Evolutionary conservation across 23 red algal genomes (phyloP).

Genomic region (Agarophyton chilense): DNA sequence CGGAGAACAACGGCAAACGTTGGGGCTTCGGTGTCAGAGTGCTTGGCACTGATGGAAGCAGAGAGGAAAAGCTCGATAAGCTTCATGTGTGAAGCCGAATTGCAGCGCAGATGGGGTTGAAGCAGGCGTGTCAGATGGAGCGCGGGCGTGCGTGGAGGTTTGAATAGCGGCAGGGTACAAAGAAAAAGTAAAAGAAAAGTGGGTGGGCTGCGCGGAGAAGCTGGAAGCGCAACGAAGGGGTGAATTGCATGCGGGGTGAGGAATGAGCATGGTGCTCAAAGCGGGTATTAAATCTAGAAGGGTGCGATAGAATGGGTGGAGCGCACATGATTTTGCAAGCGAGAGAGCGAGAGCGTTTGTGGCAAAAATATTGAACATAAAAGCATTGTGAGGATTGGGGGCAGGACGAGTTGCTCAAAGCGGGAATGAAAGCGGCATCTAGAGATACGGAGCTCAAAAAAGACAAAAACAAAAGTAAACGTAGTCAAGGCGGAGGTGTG

Average conservation of each 20-base stretch:
- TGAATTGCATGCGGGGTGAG: too few species aligned
- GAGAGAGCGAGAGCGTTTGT: too few species aligned
- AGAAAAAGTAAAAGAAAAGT: background rate
- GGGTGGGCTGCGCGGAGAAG: background rate
- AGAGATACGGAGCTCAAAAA: background rate
- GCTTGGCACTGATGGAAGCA: background rate
- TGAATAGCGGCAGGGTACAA: background rate
- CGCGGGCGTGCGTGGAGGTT: background rate
- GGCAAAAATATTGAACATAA: too few species aligned
- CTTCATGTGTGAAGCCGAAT: slow-evolving; percentile 18
- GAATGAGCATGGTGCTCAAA: background rate
- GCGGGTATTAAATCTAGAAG: background rate
- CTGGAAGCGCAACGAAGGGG: too few species aligned
- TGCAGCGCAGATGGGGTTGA: background rate
- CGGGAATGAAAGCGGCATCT: background rate
- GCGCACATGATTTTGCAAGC: background rate
- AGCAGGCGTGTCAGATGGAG: background rate
- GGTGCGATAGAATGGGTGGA: background rate
- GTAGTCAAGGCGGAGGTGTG: too few species aligned
- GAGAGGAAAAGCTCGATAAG: slow-evolving; percentile 33
- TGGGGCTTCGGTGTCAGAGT: background rate
- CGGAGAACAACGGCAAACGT: slow-evolving; percentile 31
- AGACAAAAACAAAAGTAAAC: background rate
- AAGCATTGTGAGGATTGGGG: too few species aligned
- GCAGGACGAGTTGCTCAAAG: too few species aligned